These are phyloP conservation scores for Aspergillus thermomutatus DNA, from an alignment of 2,329 filamentous ascomycete genomes.

Conservation along the genomic window DNA sequence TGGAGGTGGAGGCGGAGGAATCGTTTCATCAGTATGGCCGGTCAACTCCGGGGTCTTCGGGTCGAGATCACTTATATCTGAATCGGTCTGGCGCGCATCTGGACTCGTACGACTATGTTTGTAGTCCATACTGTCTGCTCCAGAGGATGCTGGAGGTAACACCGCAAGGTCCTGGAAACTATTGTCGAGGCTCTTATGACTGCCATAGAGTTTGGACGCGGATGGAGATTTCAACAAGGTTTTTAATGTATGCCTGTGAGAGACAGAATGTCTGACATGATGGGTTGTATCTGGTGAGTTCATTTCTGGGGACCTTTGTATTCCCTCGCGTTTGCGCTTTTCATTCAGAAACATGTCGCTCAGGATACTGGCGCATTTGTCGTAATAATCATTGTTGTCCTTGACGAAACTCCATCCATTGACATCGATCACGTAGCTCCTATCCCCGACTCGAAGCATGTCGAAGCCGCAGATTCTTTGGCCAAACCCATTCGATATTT, in stretches of 20 bases:
- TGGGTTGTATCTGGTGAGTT: slow-evolving; percentile 31
- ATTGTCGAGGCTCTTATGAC: slow-evolving; percentile 39
- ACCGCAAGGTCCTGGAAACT: slow-evolving; percentile 45
- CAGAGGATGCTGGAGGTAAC: slow-evolving; percentile 31
- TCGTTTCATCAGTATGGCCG: slow-evolving; percentile 19
- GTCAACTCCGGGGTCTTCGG: slow-evolving; percentile 25
- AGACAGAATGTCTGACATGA: slow-evolving; percentile 37
- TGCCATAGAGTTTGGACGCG: slow-evolving; percentile 56
- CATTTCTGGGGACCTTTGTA: slow-evolving; percentile 32
- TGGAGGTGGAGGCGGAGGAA: slow-evolving; percentile 51
- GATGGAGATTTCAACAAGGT: slow-evolving; percentile 64
- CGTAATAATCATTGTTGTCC: slow-evolving; percentile 98
- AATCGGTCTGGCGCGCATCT: slow-evolving; percentile 6
- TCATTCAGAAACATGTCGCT: slow-evolving; percentile 85
- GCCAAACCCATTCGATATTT: slow-evolving; percentile 87
- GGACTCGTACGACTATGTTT: slow-evolving; percentile 10
- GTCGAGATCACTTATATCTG: slow-evolving; percentile 19
- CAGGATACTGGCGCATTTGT: slow-evolving; percentile 81
- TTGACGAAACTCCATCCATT: slow-evolving; percentile 99
- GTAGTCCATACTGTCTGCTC: slow-evolving; percentile 27
- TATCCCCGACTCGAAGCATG: slow-evolving; percentile 78
- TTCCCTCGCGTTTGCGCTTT: slow-evolving; percentile 46
- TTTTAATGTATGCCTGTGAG: slow-evolving; percentile 52
- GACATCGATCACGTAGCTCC: slow-evolving; percentile 97
- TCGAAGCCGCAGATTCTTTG: slow-evolving; percentile 97